Evolutionary conservation across 441 rosid genomes (phyloP).

Genomic region (Eutrema salsugineum): DNA sequence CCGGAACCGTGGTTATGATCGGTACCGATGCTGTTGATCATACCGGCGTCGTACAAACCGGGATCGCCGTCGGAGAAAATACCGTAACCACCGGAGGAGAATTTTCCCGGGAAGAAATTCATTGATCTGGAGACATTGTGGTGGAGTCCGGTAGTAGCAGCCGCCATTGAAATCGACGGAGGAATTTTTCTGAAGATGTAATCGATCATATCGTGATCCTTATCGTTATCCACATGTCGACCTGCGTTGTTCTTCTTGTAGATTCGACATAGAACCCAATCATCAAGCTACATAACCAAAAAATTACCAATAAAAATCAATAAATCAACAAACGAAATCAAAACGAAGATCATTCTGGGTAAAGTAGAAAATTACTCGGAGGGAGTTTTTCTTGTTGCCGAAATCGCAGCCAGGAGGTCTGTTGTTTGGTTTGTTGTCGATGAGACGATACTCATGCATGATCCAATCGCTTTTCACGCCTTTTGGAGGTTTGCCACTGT

Average conservation of each 20-base stretch:
- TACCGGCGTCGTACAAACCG: not conserved
- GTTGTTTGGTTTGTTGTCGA: constrained; percentile 48
- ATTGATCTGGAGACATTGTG: constrained; percentile 15
- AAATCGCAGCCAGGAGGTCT: constrained; percentile 57
- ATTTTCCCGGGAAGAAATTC: constrained; percentile 19
- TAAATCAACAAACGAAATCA: not conserved
- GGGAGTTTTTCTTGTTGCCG: constrained; percentile 45
- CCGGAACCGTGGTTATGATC: not conserved
- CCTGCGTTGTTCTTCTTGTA: constrained; percentile 37
- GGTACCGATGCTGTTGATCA: constrained; percentile 5
- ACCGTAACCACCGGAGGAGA: constrained; percentile 19
- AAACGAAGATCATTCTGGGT: not conserved
- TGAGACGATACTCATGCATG: constrained; percentile 62
- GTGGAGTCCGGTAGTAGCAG: constrained; percentile 15
- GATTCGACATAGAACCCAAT: constrained; percentile 47
- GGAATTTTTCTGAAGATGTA: constrained; percentile 30
- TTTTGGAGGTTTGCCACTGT: constrained; percentile 60
- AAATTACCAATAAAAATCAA: too few relatives aligned
- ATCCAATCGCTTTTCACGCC: constrained; percentile 60
- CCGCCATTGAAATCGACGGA: constrained; percentile 23
- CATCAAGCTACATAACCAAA: constrained; percentile 34
- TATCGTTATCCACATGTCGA: constrained; percentile 24
- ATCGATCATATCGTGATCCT: constrained; percentile 30
- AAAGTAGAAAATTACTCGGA: constrained; percentile 44
- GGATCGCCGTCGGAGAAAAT: constrained; percentile 5